Base-by-base conservation (phyloP, 495 filamentous ascomycete species). In the Hypoxylon fragiforme region DNA sequence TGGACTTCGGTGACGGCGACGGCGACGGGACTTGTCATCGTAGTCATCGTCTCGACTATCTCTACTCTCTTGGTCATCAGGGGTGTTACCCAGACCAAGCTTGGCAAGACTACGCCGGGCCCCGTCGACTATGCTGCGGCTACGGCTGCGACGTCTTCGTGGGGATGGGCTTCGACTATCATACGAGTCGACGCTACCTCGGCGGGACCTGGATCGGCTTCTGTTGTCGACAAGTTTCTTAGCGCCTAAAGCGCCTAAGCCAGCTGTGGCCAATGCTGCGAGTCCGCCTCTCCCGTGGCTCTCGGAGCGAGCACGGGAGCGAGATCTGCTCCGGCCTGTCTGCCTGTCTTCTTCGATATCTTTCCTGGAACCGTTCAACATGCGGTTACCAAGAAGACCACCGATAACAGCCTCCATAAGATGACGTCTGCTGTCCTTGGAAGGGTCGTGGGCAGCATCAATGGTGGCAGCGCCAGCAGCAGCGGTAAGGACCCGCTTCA, bases 401-500 rank as follows among this genome's bases (percentile, higher is more conserved):
- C 89, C 91, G 50, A 96, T 77, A 34, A 91, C 90, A 30, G 91
- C 87, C 64, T 92, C 90, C 31, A 81, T 70, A 36, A 81, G 63
- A 51, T 78, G 77, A 18, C 85, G 79, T 65, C 85, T 91, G 64
- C 78, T 78, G 60, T 90, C 81, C 57, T 86, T 84, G n/a, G 84
- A 82, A n/a, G 84, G 80, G 54, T 92, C 81, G 31, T 81, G 82
- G 44, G 91, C 78, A 16, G 86, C 86, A 69, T 95, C 89, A 50
- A 95, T 85, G 21, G 90, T 86, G 60, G 87, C 91, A 36, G 91
- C 90, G 61, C 87, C 83, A 22, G 92, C 79, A 13, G 91, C 91
- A 14, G 91, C 91, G 18, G 91, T 95, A 14, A 95, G 78, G 53
- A 96, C 83, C 30, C 91, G 87, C 70, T 88, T 90, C 49, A 89